Evolutionary conservation across 2,329 filamentous ascomycete genomes (phyloP).

Genomic region (Penicillium sp.): DNA sequence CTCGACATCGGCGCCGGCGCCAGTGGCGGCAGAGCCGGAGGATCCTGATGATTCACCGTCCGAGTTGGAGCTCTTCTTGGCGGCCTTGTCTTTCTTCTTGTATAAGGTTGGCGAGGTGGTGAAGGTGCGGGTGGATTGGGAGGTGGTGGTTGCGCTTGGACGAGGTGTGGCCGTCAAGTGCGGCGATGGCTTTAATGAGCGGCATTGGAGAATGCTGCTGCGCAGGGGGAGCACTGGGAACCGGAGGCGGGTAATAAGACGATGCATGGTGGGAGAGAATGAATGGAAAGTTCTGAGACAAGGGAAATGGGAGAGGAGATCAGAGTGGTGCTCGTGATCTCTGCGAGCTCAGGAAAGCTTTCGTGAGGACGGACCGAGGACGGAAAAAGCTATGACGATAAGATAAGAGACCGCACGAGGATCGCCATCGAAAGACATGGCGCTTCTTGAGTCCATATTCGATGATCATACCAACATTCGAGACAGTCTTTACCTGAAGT

Average conservation of each 20-base stretch:
- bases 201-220: background rate
- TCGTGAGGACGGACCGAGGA: background rate
- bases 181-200: background rate
- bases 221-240: conserved; percentile 2
- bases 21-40: conserved; percentile 17
- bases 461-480: too few relatives aligned
- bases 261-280: conserved; percentile 12
- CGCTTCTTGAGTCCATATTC: background rate
- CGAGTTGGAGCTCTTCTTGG: conserved; percentile 39
- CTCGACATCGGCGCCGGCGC: conserved; percentile 26
- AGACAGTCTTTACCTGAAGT: too few relatives aligned
- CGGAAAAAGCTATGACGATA: conserved; percentile 1
- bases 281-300: background rate
- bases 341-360: background rate
- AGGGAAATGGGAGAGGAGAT: background rate
- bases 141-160: background rate
- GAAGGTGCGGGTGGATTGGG: conserved; percentile 29
- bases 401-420: background rate
- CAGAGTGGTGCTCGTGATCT: background rate
- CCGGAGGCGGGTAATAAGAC: conserved; percentile 8
- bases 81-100: conserved; percentile 51
- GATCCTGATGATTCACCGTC: conserved; percentile 15
- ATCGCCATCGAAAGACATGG: too few relatives aligned
- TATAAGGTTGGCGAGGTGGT: conserved; percentile 36
- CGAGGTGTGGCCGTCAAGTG: background rate